Base-by-base conservation (phyloP, 495 filamentous ascomycete genomes). In the Neurospora terricola region DNA sequence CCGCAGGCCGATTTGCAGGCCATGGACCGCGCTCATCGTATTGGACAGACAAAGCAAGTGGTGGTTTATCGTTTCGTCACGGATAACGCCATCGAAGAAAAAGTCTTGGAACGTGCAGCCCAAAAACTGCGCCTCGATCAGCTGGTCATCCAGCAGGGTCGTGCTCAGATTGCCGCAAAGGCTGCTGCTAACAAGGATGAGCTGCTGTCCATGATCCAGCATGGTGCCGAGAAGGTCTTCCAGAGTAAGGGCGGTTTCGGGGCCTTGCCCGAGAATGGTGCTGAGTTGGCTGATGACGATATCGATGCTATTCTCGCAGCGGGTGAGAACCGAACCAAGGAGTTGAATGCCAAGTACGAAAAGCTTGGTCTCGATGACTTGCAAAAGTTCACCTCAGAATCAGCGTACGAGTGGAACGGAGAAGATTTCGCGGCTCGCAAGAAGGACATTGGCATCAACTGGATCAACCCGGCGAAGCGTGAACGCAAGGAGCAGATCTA, bases 381-480 rank as follows among this genome's bases (percentile, higher is more conserved):
- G 21, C 96, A 98, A 77, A 99, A 98, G 80, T 98, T 99, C 82
- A 94, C 91, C 4, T 97, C 94, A 0, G 96, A 99, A 76, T 97
- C 93, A 59, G 92, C 94, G 0, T 99, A 99, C 74, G 95, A 98
- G 79, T 99, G 96, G 96, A 98, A 99, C 75, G 96, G 96, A 37
- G 90, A 98, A 80, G 93, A 94, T 77, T 99, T 98, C 77, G 92
- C 93, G 8, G 87, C 86, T n/a, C 89, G 90, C 71, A 97, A 97
- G 84, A 98, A 97, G 78, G 95, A 97, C 59, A 93, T 99, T 73
- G 94, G 94, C 43, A 87, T 97, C 38, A 96, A 86, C 79, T 99
- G 96, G 96, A 99, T 99, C 84, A 97, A 99, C 78, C 96, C 96
- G 3, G 90, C 96, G 23, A 99, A 98, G 86, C 94, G 96, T 77